A percentile compares a stretch with the other conserved stretches of the same genome.
Conservation (phyloP, 805 yeast genomes). For the Zygotorulaspora danielsina region DNA sequence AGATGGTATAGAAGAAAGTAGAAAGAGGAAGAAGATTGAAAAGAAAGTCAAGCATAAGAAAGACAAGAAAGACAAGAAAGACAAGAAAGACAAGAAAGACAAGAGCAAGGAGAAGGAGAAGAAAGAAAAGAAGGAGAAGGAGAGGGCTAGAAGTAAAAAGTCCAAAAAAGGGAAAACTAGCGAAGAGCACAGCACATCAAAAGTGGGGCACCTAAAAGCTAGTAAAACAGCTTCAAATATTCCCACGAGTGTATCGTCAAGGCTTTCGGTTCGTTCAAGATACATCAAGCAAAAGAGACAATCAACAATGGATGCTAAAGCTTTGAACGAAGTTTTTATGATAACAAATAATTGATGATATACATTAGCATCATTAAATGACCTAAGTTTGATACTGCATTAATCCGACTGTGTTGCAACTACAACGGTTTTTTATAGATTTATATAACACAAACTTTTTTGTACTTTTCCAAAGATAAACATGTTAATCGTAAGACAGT, state of each 20-base stretch:
- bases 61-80: slow-evolving; percentile 28
- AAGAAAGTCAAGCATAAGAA: slow-evolving; percentile 27
- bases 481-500: no score
- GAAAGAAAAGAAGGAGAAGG: slow-evolving; percentile 27
- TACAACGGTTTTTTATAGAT: no score
- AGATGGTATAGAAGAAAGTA: slow-evolving; percentile 23
- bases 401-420: no score
- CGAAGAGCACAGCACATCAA: slow-evolving; percentile 30
- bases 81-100: slow-evolving; percentile 33
- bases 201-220: slow-evolving; percentile 26
- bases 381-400: background rate
- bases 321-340: slow-evolving; percentile 92
- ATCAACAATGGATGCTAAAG: slow-evolving; percentile 83
- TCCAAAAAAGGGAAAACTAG: slow-evolving; percentile 12
- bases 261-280: slow-evolving; percentile 72
- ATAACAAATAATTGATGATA: slow-evolving; percentile 45
- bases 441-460: slow-evolving; percentile 3
- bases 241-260: slow-evolving; percentile 42
- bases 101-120: slow-evolving; percentile 29
- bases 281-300: slow-evolving; percentile 90
- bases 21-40: slow-evolving; percentile 25
- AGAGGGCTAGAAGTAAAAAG: background rate
- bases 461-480: no score
- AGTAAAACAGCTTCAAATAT: slow-evolving; percentile 23
- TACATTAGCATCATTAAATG: no score